These are phyloP conservation scores for Ramichloridium luteum DNA, from an alignment of 2,329 filamentous ascomycete genomes.

Conservation along the genomic window DNA sequence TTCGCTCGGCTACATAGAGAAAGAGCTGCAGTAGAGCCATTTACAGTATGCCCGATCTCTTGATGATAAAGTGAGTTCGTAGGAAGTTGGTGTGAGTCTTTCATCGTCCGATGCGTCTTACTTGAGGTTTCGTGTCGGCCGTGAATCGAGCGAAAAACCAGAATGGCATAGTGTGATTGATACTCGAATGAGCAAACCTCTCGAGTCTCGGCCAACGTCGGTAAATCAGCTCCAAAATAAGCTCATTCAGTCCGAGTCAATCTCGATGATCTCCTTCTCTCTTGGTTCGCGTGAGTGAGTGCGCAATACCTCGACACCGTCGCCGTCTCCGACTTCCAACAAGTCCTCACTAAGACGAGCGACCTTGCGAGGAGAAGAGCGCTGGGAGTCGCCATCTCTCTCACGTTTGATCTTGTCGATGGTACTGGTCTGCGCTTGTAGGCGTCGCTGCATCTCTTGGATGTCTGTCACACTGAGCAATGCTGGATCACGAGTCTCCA, in stretches of 20 bases:
- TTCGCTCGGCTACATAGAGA: not conserved
- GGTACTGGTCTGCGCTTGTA: no score
- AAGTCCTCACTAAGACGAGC: slow-evolving; percentile 7
- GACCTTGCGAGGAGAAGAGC: slow-evolving; percentile 10
- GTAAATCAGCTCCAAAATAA: not conserved
- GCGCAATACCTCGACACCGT: slow-evolving; percentile 5
- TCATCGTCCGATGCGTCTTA: not conserved
- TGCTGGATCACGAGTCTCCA: slow-evolving; percentile 11
- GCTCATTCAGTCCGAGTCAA: slow-evolving; percentile 7
- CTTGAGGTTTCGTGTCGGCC: not conserved
- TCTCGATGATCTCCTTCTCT: slow-evolving; percentile 10
- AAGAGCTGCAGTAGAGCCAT: not conserved
- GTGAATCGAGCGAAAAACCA: no score
- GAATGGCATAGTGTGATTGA: no score
- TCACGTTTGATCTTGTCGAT: slow-evolving; percentile 14
- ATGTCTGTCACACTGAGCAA: no score
- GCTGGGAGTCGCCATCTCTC: slow-evolving; percentile 6
- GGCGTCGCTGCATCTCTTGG: no score
- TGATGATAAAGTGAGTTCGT: not conserved
- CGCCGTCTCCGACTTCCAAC: slow-evolving; percentile 11
- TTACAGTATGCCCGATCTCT: not conserved
- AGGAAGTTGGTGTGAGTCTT: not conserved
- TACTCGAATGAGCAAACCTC: no score
- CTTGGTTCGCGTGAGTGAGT: not conserved
- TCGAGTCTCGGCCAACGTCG: not conserved